Evolutionary conservation across 192 early-diverging fungal genomes (phyloP).

Genomic region (Paraglomus brasilianum): DNA sequence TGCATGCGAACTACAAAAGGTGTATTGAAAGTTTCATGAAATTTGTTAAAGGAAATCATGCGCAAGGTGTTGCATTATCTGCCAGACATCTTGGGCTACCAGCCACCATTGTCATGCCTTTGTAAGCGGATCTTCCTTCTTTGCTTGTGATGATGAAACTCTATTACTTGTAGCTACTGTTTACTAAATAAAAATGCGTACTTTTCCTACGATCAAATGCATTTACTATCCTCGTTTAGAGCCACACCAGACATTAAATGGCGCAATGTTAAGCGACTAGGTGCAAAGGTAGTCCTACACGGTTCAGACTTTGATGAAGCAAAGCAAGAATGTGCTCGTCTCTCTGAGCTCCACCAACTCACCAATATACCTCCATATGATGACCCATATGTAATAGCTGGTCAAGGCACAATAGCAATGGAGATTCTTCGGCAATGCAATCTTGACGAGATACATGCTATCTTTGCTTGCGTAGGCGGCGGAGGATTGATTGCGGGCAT

Average conservation of each 20-base stretch:
- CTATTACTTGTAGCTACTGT: not conserved
- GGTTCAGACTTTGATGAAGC: constrained; percentile 96
- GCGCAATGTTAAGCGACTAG: constrained; percentile 86
- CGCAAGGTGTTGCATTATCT: constrained; percentile 93
- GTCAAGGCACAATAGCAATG: constrained; percentile 94
- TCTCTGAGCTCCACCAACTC: constrained; percentile 66
- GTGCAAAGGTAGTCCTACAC: constrained; percentile 84
- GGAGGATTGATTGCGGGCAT: constrained; percentile 94
- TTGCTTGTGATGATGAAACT: constrained; percentile 14
- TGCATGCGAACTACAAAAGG: too few relatives aligned
- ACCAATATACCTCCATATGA: constrained; percentile 98
- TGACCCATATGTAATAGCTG: constrained; percentile 98
- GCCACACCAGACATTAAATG: constrained; percentile 81
- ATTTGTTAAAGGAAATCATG: constrained; percentile 75
- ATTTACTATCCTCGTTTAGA: constrained; percentile 1
- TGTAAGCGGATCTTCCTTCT: constrained; percentile 32
- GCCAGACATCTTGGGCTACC: constrained; percentile 89
- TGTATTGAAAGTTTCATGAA: not conserved
- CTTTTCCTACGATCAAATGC: not conserved
- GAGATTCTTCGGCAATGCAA: constrained; percentile 76
- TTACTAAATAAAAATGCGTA: not conserved
- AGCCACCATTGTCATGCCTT: constrained; percentile 98
- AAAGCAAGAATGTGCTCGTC: constrained; percentile 78
- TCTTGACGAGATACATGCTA: constrained; percentile 71
- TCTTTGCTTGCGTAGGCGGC: constrained; percentile 92